Evolutionary conservation across 139 green algal genomes (phyloP).

Genomic region (Prasinococcaceae sp.): DNA sequence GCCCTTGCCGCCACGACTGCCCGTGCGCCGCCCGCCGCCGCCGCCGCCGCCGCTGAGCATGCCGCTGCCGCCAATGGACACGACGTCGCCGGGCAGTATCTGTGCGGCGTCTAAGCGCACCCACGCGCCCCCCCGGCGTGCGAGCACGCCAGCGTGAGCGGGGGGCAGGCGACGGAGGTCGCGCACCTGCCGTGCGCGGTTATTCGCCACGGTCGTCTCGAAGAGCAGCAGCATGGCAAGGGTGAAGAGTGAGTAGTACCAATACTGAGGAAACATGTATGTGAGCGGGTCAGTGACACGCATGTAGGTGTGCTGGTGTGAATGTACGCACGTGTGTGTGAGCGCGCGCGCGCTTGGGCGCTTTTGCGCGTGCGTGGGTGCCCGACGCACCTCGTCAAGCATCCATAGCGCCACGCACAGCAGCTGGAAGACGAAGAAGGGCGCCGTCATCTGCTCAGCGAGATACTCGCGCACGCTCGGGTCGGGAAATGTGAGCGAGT

Average conservation of each 20-base stretch:
- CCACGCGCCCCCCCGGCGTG: slow-evolving; percentile 53
- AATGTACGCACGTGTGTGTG: too few species aligned
- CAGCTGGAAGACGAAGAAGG: slow-evolving; percentile 94
- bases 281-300: too few species aligned
- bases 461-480: too few species aligned
- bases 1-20: not conserved
- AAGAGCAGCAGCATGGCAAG: slow-evolving; percentile 94
- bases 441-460: slow-evolving; percentile 82
- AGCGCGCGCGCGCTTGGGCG: too few species aligned
- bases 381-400: too few species aligned
- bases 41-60: not conserved
- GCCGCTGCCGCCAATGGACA: slow-evolving; percentile 64
- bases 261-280: too few species aligned
- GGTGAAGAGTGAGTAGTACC: slow-evolving; percentile 97
- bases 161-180: slow-evolving; percentile 68
- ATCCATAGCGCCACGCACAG: slow-evolving; percentile 91
- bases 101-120: slow-evolving; percentile 46
- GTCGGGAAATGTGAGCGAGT: too few species aligned
- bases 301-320: too few species aligned
- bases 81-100: slow-evolving; percentile 83
- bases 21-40: not conserved
- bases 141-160: too few species aligned
- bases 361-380: too few species aligned
- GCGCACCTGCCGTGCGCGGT: slow-evolving; percentile 67
- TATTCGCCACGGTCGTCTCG: slow-evolving; percentile 86